Percentiles rank a stretch among this genome's conserved stretches.
These are phyloP conservation scores for Pyrenula massariospora DNA, from an alignment of 495 filamentous ascomycete species.

Conservation along the genomic window DNA sequence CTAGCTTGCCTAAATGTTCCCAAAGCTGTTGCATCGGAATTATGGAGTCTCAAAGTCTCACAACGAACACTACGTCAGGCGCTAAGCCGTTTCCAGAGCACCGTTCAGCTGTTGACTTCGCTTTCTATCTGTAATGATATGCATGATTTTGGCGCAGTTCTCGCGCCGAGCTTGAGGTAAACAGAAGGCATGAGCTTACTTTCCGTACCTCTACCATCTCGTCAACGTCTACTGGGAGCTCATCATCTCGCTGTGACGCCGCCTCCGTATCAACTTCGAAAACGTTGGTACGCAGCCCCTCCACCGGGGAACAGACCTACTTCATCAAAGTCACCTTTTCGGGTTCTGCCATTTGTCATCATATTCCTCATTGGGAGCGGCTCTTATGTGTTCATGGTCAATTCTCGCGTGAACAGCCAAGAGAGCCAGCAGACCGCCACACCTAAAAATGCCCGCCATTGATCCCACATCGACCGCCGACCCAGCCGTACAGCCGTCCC, in stretches of 20 bases:
- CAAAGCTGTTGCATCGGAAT: too few relatives aligned
- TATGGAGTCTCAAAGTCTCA: too few relatives aligned
- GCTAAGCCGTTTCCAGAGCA: too few relatives aligned
- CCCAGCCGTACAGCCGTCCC: conserved; percentile 12
- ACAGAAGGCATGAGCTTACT: background rate
- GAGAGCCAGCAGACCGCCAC: conserved; percentile 15
- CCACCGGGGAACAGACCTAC: background rate
- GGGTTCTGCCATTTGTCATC: conserved; percentile 48
- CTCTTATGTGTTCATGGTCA: conserved; percentile 51
- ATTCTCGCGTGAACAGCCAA: conserved; percentile 26
- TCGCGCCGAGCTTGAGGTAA: too few relatives aligned
- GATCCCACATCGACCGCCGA: conserved; percentile 17
- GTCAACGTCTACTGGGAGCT: background rate
- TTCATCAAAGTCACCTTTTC: background rate
- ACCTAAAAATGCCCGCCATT: conserved; percentile 7
- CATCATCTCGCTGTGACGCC: background rate
- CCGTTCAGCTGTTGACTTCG: too few relatives aligned
- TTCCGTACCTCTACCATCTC: background rate
- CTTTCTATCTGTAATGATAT: too few relatives aligned
- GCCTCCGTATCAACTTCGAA: background rate
- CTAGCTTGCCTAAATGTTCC: too few relatives aligned
- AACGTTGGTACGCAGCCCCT: background rate
- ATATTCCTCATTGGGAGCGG: conserved; percentile 47
- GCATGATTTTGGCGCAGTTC: too few relatives aligned
- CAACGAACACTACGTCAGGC: too few relatives aligned